Evolutionary conservation across 1,284 basidiomycete species (phyloP), one percentile per base, ranked within the genome.

Genomic region (Pterulicium gracile): DNA sequence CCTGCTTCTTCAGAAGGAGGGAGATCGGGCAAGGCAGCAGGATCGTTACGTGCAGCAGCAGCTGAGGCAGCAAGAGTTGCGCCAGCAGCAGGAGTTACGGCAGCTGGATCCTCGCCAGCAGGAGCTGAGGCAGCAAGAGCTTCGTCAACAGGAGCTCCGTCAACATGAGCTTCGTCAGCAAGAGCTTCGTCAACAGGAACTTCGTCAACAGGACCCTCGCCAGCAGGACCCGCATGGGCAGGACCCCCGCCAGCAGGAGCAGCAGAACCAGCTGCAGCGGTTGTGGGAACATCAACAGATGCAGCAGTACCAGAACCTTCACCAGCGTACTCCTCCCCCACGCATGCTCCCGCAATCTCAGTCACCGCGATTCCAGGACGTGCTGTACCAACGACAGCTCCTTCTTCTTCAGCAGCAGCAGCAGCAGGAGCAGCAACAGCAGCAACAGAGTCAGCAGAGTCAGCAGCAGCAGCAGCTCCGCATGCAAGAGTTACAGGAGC

Each of bases 291-390:
- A 69, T 50, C 67, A 68, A 36, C 65, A 69, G 48, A 18, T 61
- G 40, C 60, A 61, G 44, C 56, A 59, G 49, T 52, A 62, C 39
- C 66, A 69, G 24, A 58, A 58, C 3, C 68, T 70, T 48, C 71
- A 75, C 44, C 71, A 75, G 47, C 69, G 65, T 42, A 77, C 75
- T 0, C 73, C 81, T 2, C 79, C 81, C 19, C 81, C 81, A 24
- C 70, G 81, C 32, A 76, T 83, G 77, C 71, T 84, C 44, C 77
- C 80, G 5, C 72, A 73, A 20, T 76, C 79, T 2, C 81, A 83
- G 54, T 85, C 81, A 1, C 81, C 81, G 17, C 75, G 82, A 22
- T 84, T 85, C 59, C 73, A 79, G 47, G 80, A 83, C 27, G n/a
- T 7, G 10, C 27, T 32, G 27, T 73, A 81, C 54, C 81, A 85